Percentiles rank a stretch among this genome's conserved stretches.
Conservation (phyloP, 495 filamentous ascomycete species). For the Annulohypoxylon maeteangense region DNA sequence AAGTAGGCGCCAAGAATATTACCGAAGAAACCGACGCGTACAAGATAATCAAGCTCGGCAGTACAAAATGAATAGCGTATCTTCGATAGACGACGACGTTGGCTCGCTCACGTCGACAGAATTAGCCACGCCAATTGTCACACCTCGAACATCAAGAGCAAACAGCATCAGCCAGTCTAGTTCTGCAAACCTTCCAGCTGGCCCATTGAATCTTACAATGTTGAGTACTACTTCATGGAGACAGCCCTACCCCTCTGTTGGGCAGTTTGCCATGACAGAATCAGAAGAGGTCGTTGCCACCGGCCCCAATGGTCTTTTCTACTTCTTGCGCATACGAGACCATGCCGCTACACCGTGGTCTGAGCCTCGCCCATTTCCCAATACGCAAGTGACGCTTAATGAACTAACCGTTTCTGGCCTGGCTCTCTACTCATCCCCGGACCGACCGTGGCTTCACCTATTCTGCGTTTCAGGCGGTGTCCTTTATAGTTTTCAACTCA, state of each 20-base stretch:
- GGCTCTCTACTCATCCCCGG: slow-evolving; percentile 10
- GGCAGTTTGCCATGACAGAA: slow-evolving; percentile 36
- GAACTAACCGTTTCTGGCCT: slow-evolving; percentile 35
- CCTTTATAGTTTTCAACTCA: slow-evolving; percentile 25
- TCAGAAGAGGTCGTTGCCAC: slow-evolving; percentile 34
- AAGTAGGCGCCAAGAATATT: slow-evolving; percentile 15
- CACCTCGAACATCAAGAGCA: slow-evolving; percentile 31
- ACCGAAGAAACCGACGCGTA: slow-evolving; percentile 21
- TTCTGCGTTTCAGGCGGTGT: slow-evolving; percentile 28
- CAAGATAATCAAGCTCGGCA: slow-evolving; percentile 23
- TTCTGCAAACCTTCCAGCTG: slow-evolving; percentile 26
- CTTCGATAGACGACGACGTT: slow-evolving; percentile 15
- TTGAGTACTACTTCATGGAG: slow-evolving; percentile 37
- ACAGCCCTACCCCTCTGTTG: slow-evolving; percentile 32
- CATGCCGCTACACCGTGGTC: slow-evolving; percentile 36
- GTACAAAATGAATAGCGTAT: slow-evolving; percentile 25
- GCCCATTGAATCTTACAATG: slow-evolving; percentile 18
- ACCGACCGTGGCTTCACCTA: slow-evolving; percentile 21
- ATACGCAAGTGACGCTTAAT: slow-evolving; percentile 21
- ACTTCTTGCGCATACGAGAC: slow-evolving; percentile 37
- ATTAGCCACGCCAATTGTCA: slow-evolving; percentile 24
- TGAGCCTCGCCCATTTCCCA: slow-evolving; percentile 26
- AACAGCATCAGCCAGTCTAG: slow-evolving; percentile 16
- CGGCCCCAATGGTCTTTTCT: slow-evolving; percentile 34
- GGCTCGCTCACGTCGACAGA: slow-evolving; percentile 31